Percentiles rank a stretch among this genome's conserved stretches.
Evolutionary conservation across 2,329 filamentous ascomycete species (phyloP).

Genomic region (Dothistroma septosporum): DNA sequence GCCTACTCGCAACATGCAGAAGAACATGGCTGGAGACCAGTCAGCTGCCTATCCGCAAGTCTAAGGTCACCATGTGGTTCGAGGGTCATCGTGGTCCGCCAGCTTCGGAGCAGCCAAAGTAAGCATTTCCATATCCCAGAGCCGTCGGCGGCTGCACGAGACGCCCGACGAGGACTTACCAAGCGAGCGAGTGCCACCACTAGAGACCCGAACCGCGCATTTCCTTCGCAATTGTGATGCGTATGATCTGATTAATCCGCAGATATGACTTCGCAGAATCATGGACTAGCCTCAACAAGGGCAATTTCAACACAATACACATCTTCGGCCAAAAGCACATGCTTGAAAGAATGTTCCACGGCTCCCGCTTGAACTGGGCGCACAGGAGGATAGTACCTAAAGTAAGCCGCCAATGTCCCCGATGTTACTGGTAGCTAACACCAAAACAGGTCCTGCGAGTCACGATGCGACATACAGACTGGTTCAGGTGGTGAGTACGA

Average conservation of each 20-base stretch:
- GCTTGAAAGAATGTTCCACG: constrained; percentile 25
- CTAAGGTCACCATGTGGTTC: constrained; percentile 33
- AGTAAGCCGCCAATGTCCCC: not conserved
- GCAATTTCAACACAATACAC: constrained; percentile 20
- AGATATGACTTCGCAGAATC: not conserved
- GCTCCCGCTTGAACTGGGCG: not conserved
- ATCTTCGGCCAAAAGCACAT: constrained; percentile 27
- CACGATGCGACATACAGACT: constrained; percentile 37
- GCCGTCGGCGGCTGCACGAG: constrained; percentile 4
- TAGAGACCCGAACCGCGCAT: not conserved
- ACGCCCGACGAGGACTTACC: too few relatives aligned
- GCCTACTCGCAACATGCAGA: constrained; percentile 36
- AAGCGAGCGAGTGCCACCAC: not conserved
- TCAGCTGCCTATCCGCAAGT: constrained; percentile 30
- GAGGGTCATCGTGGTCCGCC: constrained; percentile 13
- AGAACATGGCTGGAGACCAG: constrained; percentile 36
- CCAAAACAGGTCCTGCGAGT: constrained; percentile 25
- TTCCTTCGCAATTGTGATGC: not conserved
- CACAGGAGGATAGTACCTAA: not conserved
- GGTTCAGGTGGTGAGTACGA: constrained; percentile 32
- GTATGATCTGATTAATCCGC: not conserved
- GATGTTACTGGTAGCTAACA: not conserved
- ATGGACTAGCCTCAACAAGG: constrained; percentile 11
- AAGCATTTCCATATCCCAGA: not conserved
- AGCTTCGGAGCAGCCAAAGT: not conserved